phyloP scores from a whole-genome alignment of 768 basidiomycete species.

The Paxillus ammoniavirescens region DNA sequence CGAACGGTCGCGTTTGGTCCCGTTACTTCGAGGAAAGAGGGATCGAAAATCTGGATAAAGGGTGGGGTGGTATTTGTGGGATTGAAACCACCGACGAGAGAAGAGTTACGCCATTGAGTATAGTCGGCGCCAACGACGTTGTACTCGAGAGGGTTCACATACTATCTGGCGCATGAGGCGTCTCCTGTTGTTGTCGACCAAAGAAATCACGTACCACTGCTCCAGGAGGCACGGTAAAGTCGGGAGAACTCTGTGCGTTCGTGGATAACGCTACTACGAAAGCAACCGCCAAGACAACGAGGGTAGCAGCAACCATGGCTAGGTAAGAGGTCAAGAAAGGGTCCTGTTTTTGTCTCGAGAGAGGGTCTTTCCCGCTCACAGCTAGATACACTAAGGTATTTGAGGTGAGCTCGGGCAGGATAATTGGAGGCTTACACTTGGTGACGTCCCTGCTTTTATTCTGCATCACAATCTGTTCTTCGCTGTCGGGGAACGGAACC shows the following conservation, averaged over 20 bases:
- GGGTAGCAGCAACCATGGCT: constrained; percentile 2
- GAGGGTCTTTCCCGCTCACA: neutral
- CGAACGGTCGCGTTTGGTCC: constrained; percentile 57
- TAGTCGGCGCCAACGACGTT: constrained; percentile 49
- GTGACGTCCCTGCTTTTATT: constrained; percentile 2
- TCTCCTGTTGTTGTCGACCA: neutral
- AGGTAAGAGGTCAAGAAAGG: neutral
- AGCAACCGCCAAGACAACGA: neutral
- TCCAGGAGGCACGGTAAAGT: constrained; percentile 14
- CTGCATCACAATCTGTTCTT: neutral
- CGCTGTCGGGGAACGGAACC: constrained; percentile 1
- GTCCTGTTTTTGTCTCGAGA: neutral
- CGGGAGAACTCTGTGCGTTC: neutral
- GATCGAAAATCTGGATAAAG: constrained; percentile 58
- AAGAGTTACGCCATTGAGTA: constrained; percentile 35
- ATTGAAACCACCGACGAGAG: constrained; percentile 46
- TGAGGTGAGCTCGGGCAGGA: neutral
- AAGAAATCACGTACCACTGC: constrained; percentile 14
- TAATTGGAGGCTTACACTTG: neutral
- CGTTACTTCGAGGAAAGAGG: constrained; percentile 56
- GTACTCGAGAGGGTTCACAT: constrained; percentile 49
- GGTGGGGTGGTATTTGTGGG: constrained; percentile 57
- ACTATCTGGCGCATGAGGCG: constrained; percentile 29
- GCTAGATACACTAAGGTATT: no score
- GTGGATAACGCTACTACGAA: neutral